phyloP scores from a whole-genome alignment of 768 basidiomycete species.

The Tulasnella sp. region DNA sequence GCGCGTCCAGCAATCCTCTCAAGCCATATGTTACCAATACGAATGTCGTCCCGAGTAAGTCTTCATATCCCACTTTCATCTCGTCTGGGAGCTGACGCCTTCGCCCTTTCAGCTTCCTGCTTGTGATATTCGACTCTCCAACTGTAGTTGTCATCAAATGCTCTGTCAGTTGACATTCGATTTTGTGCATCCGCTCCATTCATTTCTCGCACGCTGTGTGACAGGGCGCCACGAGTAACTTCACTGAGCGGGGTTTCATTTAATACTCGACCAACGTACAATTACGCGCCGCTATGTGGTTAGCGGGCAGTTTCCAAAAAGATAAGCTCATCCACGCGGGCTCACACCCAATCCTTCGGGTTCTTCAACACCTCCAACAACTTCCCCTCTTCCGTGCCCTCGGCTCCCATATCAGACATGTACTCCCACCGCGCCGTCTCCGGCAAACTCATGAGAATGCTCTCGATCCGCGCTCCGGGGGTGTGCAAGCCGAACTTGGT shows the following conservation, averaged over 20 bases:
- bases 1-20: background rate
- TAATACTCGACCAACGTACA: background rate
- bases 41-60: background rate
- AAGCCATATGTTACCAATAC: background rate
- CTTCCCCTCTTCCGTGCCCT: slow-evolving; percentile 53
- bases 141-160: too few relatives aligned
- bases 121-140: too few relatives aligned
- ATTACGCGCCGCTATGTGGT: background rate
- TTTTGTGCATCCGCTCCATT: too few relatives aligned
- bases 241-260: background rate
- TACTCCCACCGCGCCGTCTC: slow-evolving; percentile 88
- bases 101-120: too few relatives aligned
- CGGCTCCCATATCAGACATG: slow-evolving; percentile 57
- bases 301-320: background rate
- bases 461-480: slow-evolving; percentile 79
- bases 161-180: too few relatives aligned
- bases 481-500: slow-evolving; percentile 80
- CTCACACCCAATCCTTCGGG: slow-evolving; percentile 52
- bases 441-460: slow-evolving; percentile 82
- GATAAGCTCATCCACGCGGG: background rate
- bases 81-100: too few relatives aligned
- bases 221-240: background rate
- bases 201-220: too few relatives aligned
- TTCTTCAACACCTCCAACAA: slow-evolving; percentile 48
- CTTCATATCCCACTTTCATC: too few relatives aligned